Evolutionary conservation across 179 eudicot species (phyloP).

Genomic region (Kewa caespitosa): DNA sequence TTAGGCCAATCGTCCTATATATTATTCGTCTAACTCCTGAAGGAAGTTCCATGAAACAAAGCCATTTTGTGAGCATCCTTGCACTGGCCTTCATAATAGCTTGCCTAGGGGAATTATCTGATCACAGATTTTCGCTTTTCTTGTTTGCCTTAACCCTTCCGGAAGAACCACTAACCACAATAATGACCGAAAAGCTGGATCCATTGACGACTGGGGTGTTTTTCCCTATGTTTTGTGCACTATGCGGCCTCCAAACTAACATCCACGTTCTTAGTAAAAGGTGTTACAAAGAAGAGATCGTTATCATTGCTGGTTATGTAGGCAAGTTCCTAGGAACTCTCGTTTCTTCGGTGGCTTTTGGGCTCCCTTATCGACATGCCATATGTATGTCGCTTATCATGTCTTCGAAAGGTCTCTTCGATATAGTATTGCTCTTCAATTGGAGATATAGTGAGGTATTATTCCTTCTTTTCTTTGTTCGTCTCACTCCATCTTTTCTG

Average conservation of each 20-base stretch:
- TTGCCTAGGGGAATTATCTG: neutral
- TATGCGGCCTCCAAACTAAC: slow-evolving; percentile 9
- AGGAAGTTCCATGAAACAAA: neutral
- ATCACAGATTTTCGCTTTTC: neutral
- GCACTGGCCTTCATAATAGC: neutral
- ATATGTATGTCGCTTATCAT: slow-evolving; percentile 21
- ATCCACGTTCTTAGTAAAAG: neutral
- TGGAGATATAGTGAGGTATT: slow-evolving; percentile 9
- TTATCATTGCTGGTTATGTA: slow-evolving; percentile 19
- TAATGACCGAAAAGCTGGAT: neutral
- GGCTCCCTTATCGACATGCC: slow-evolving; percentile 15
- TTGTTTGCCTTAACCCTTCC: neutral
- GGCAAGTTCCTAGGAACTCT: slow-evolving; percentile 23
- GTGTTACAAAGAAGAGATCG: neutral
- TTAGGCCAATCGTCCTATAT: neutral
- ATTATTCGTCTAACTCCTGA: neutral
- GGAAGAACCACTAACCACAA: neutral
- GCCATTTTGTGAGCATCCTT: neutral
- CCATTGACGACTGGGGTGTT: neutral
- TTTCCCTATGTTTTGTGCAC: slow-evolving; percentile 17
- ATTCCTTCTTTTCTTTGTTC: too few relatives aligned
- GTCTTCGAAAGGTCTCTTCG: slow-evolving; percentile 27
- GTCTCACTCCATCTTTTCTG: neutral
- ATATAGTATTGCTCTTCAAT: slow-evolving; percentile 11
- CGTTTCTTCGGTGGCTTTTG: slow-evolving; percentile 3